Conservation (phyloP, 768 basidiomycete species). For the Roridomyces roridus region DNA sequence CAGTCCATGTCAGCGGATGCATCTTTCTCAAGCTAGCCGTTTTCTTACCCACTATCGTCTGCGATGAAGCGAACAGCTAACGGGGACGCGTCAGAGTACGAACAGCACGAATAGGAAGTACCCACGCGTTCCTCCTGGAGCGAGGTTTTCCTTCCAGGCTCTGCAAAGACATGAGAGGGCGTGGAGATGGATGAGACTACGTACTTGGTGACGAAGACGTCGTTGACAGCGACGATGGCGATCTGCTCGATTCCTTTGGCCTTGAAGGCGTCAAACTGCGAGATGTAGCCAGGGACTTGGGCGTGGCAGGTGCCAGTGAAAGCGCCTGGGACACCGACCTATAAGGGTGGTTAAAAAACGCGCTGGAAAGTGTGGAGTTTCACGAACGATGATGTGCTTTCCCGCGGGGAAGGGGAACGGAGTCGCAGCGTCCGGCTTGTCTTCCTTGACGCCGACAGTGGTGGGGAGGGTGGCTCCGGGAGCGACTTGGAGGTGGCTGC, state of each 20-base stretch:
- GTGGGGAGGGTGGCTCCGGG: conserved; percentile 57
- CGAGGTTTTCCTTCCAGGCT: conserved; percentile 71
- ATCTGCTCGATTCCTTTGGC: conserved; percentile 76
- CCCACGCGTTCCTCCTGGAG: conserved; percentile 61
- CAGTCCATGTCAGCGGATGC: too few species aligned
- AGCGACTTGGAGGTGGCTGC: conserved; percentile 51
- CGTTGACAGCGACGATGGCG: conserved; percentile 80
- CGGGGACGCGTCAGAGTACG: conserved; percentile 13
- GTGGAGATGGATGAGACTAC: conserved; percentile 12
- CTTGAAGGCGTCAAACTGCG: conserved; percentile 72
- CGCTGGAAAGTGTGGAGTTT: too few species aligned
- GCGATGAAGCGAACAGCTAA: conserved; percentile 66
- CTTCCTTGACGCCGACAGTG: conserved; percentile 63
- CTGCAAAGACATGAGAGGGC: conserved; percentile 35
- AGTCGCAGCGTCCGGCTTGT: conserved; percentile 48
- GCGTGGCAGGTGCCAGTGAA: conserved; percentile 76
- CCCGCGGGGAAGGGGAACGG: conserved; percentile 54
- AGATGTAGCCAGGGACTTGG: conserved; percentile 70
- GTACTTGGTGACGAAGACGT: conserved; percentile 73
- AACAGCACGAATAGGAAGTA: conserved; percentile 7
- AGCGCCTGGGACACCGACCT: conserved; percentile 81
- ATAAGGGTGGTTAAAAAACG: not conserved
- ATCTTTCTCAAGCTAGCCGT: too few species aligned
- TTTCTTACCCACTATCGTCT: conserved; percentile 63
- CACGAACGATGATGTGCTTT: conserved; percentile 69